A percentile compares a stretch with the other conserved stretches of the same genome.
Evolutionary conservation across 352 stramenopile species (phyloP).

Genomic region (Phytophthora cactorum): DNA sequence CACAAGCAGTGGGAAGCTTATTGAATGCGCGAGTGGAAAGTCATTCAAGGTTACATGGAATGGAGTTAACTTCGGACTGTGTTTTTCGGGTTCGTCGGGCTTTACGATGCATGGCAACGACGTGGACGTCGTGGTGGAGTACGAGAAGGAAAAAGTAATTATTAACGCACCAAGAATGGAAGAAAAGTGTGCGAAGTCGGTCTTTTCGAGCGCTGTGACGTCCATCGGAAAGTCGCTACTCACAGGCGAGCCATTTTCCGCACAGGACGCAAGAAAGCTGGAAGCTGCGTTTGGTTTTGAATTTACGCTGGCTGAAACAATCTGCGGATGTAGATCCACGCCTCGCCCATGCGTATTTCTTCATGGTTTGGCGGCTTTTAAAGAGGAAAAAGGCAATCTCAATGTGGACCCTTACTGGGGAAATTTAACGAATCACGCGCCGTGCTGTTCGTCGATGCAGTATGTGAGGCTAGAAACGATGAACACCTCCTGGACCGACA

Average conservation of each 20-base stretch:
- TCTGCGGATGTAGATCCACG: constrained; percentile 14
- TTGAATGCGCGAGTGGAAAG: constrained; percentile 21
- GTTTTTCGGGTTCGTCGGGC: constrained; percentile 13
- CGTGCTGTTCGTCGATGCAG: constrained; percentile 37
- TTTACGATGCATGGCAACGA: constrained; percentile 26
- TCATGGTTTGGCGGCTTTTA: constrained; percentile 39
- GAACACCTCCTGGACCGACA: constrained; percentile 37
- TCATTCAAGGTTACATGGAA: constrained; percentile 28
- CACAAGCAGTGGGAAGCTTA: not conserved
- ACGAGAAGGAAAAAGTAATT: not conserved
- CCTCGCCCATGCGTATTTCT: constrained; percentile 23
- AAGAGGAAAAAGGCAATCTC: constrained; percentile 9
- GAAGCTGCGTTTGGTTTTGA: constrained; percentile 10
- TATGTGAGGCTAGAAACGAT: constrained; percentile 38
- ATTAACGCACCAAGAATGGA: constrained; percentile 3
- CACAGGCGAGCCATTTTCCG: constrained; percentile 6
- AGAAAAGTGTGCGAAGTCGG: not conserved
- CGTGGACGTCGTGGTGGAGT: constrained; percentile 24
- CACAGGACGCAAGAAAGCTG: constrained; percentile 5
- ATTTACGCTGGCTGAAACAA: not conserved
- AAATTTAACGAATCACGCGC: constrained; percentile 9
- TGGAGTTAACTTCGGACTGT: constrained; percentile 39
- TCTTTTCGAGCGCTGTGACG: constrained; percentile 14
- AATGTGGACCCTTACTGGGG: not conserved
- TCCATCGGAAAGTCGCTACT: constrained; percentile 12